phyloP scores from a whole-genome alignment of 116 monocot species.

The Cymodocea nodosa region DNA sequence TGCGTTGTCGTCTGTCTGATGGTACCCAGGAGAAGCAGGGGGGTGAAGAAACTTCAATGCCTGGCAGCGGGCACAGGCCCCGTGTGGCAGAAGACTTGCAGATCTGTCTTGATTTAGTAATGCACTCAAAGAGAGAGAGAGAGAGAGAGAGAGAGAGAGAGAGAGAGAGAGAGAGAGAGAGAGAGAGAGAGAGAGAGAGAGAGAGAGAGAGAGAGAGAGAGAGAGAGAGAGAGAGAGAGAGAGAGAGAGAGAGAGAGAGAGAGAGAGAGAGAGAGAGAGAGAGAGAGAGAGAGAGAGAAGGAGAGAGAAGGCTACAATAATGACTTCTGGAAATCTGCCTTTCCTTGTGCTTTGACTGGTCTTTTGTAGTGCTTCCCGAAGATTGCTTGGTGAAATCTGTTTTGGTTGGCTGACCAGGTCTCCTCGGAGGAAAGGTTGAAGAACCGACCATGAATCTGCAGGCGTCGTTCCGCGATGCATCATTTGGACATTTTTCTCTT shows the following conservation, averaged over 20 bases:
- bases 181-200: not conserved
- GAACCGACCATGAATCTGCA: conserved; percentile 1
- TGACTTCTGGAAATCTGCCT: too few species aligned
- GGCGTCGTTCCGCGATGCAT: not conserved
- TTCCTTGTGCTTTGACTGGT: not conserved
- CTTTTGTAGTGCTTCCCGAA: not conserved
- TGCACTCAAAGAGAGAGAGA: not conserved
- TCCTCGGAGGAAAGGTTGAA: not conserved
- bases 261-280: not conserved
- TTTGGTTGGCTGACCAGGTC: not conserved
- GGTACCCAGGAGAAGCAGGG: too few species aligned
- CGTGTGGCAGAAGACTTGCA: not conserved
- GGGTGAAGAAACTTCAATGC: too few species aligned
- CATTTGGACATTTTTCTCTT: not conserved
- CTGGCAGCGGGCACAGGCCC: too few species aligned
- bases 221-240: not conserved
- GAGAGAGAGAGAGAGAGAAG: not conserved
- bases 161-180: not conserved
- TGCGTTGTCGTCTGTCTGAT: too few species aligned
- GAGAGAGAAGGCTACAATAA: too few species aligned
- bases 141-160: not conserved
- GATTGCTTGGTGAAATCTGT: too few species aligned
- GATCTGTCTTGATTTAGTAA: not conserved
- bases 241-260: not conserved
- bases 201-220: not conserved